Conservation (phyloP, 352 stramenopile species). For the Phytophthora macrochlamydospora region DNA sequence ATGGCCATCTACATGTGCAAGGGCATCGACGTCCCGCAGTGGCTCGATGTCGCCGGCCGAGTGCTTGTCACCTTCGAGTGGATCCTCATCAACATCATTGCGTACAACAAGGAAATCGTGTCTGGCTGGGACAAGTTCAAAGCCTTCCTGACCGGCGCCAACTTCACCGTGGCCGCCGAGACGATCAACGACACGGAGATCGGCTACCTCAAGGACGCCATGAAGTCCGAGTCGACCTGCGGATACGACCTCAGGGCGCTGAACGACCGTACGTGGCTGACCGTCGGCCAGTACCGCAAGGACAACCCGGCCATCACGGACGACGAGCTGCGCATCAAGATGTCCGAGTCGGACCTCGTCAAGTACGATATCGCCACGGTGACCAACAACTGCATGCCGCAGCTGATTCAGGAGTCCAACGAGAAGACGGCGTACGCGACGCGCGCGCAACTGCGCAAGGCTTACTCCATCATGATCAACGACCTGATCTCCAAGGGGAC, state of each 20-base stretch:
- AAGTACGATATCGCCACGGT: constrained; percentile 44
- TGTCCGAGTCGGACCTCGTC: constrained; percentile 48
- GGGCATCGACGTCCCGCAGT: constrained; percentile 27
- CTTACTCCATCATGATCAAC: constrained; percentile 45
- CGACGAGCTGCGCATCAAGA: constrained; percentile 36
- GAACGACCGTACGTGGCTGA: constrained; percentile 35
- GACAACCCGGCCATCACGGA: constrained; percentile 24
- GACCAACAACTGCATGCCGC: constrained; percentile 36
- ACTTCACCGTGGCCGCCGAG: constrained; percentile 18
- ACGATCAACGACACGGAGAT: constrained; percentile 27
- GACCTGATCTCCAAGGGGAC: constrained; percentile 36
- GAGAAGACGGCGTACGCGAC: constrained; percentile 22
- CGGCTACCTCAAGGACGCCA: constrained; percentile 23
- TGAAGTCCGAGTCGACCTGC: constrained; percentile 37
- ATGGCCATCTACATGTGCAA: constrained; percentile 48
- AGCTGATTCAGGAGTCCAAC: constrained; percentile 22
- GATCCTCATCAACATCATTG: constrained; percentile 33
- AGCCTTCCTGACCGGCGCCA: constrained; percentile 17
- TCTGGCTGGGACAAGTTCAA: constrained; percentile 33
- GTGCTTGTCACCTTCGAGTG: constrained; percentile 33
- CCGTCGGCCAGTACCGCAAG: constrained; percentile 39
- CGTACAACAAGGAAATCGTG: constrained; percentile 25
- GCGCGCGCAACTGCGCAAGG: constrained; percentile 47
- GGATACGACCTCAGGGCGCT: constrained; percentile 37
- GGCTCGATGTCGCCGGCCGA: constrained; percentile 27